Percentiles rank a stretch among this genome's conserved stretches.
Evolutionary conservation across 2,329 filamentous ascomycete genomes (phyloP).

Genomic region (Cadophora sp.): DNA sequence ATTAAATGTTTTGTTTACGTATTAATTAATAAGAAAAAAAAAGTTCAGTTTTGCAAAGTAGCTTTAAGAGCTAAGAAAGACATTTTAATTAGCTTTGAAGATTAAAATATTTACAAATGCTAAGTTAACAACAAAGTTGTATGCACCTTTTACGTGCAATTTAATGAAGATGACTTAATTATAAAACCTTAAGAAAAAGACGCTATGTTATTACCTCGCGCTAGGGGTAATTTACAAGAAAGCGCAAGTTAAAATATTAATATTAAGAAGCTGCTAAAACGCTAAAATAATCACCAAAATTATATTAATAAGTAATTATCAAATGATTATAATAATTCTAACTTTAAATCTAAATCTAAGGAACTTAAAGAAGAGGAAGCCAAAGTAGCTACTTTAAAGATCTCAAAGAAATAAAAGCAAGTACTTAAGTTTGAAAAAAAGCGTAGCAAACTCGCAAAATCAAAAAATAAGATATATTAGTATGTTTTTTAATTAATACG

Average conservation of each 20-base stretch:
- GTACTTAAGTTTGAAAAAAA: neutral
- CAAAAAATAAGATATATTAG: neutral
- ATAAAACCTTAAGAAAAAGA: neutral
- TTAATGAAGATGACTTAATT: neutral
- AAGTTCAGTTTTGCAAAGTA: neutral
- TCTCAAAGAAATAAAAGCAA: neutral
- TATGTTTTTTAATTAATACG: neutral
- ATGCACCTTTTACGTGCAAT: neutral
- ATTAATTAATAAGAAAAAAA: neutral
- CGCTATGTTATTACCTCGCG: neutral
- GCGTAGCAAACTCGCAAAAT: neutral
- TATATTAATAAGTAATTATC: neutral
- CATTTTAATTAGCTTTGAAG: neutral
- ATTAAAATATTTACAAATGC: neutral
- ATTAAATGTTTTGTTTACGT: neutral
- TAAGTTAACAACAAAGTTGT: neutral
- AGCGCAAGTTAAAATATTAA: neutral
- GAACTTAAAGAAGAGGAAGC: neutral
- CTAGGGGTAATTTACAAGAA: neutral
- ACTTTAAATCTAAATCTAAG: neutral
- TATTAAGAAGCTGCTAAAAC: neutral
- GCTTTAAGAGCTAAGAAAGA: neutral
- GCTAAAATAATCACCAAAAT: neutral
- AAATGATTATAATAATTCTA: neutral
- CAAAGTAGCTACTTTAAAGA: neutral